Base-by-base conservation (phyloP, 129 eudicot species). In the Dittrichia graveolens region DNA sequence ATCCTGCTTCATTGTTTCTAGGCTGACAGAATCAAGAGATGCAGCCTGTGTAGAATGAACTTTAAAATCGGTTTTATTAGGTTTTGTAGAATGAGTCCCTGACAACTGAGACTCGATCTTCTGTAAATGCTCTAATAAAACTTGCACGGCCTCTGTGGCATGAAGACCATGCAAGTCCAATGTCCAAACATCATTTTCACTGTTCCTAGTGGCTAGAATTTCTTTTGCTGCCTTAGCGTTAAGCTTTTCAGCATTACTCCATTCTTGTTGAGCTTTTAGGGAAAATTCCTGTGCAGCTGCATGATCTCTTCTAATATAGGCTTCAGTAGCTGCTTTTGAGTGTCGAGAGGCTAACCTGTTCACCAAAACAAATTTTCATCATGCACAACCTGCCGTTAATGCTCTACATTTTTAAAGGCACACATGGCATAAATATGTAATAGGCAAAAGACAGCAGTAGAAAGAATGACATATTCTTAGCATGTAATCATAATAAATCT, bases 81-180 rank as follows among this genome's bases (percentile, higher is more conserved):
- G 73, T 14, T 66, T 65, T 3, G 76, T 52, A 16, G 72, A 40
- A 37, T 18, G 68, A 61, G 71, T 71, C 37, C 61, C 35, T 56
- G 75, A 37, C 8, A 59, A 34, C 59, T 60, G 74, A 58, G 83
- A 82, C 76, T 93, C 96, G 50, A 93, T 76, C 75, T 75, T 82
- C 39, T 46, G 67, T 74, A 93, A 79, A 66, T 74, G 98, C 48
- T 85, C 89, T 69, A 68, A 80, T 78, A 93, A 78, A 68, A 93
- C 89, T 80, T 82, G 82, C 38, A 93, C 96, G 47, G 98, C 98
- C 83, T 93, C 96, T 9, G 83, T 13, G 47, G 89, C 88, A 83
- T 93, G 96, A 75, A 93, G 91, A 72, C 98, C 96, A 70, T 93
- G 99, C 78, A 95, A 85, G 46, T 95, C 99, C 87, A 95, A 65